phyloP scores from a whole-genome alignment of 1,139 yeast genomes.

The Nakaseomyces sp. region DNA sequence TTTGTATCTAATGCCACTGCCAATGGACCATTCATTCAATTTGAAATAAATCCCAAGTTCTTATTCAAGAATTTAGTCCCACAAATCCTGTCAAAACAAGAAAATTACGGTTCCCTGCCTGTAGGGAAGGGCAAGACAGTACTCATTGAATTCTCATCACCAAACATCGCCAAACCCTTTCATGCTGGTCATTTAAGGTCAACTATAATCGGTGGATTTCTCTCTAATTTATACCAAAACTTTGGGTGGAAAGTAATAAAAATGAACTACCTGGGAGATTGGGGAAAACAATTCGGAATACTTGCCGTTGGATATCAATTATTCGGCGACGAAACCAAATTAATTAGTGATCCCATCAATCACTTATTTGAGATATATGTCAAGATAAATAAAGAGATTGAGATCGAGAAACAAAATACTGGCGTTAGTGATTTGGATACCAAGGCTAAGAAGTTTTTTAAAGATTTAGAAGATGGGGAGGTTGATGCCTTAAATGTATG shows the following conservation, averaged over 20 bases:
- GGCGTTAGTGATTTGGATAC: conserved; percentile 46
- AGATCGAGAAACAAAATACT: conserved; percentile 39
- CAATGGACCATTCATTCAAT: conserved; percentile 88
- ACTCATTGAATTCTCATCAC: conserved; percentile 87
- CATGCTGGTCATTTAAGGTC: conserved; percentile 99
- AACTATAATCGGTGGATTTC: conserved; percentile 94
- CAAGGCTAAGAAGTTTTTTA: conserved; percentile 80
- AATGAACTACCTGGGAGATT: conserved; percentile 93
- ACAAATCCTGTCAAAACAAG: conserved; percentile 53
- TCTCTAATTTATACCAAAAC: conserved; percentile 80
- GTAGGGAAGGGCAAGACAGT: conserved; percentile 67
- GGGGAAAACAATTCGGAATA: conserved; percentile 98
- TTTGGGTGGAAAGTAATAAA: conserved; percentile 85
- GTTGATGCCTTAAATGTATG: conserved; percentile 67
- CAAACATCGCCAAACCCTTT: conserved; percentile 98
- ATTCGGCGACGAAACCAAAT: conserved; percentile 71
- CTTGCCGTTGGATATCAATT: conserved; percentile 85
- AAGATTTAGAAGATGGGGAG: conserved; percentile 89
- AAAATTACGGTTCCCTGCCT: conserved; percentile 64
- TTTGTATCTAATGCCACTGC: conserved; percentile 64
- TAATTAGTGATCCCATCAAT: conserved; percentile 76
- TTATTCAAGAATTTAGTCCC: conserved; percentile 61
- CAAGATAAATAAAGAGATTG: conserved; percentile 69
- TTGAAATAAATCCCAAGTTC: conserved; percentile 61
- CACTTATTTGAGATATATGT: conserved; percentile 95